Evolutionary conservation across 768 basidiomycete genomes (phyloP).

Genomic region (Xerocomus brunneocitrinus): DNA sequence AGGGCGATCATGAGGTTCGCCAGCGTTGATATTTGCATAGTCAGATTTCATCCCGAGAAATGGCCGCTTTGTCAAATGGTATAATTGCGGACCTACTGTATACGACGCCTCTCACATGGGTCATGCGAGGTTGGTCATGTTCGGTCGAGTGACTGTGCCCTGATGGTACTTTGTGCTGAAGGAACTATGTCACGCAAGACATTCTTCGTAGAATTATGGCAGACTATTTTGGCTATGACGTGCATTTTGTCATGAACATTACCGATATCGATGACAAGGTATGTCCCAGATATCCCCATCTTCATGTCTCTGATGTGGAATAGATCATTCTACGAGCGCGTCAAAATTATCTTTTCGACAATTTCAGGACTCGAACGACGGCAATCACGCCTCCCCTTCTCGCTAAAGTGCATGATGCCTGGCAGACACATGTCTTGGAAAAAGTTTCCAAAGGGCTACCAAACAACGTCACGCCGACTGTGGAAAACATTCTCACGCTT

Average conservation of each 20-base stretch:
- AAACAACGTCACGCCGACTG: constrained; percentile 40
- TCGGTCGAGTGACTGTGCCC: not conserved
- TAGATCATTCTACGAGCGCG: constrained; percentile 94
- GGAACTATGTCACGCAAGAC: constrained; percentile 66
- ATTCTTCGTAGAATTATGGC: constrained; percentile 63
- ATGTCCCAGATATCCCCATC: constrained; percentile 10
- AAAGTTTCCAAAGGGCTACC: constrained; percentile 65
- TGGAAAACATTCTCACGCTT: constrained; percentile 44
- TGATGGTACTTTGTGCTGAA: constrained; percentile 29
- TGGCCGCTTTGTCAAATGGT: constrained; percentile 88
- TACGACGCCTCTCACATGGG: constrained; percentile 99
- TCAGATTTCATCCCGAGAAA: constrained; percentile 69
- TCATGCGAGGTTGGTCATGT: constrained; percentile 72
- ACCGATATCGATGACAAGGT: constrained; percentile 99
- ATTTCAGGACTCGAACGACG: constrained; percentile 51
- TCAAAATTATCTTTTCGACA: constrained; percentile 67
- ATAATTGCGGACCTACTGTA: constrained; percentile 98
- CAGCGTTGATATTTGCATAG: constrained; percentile 35
- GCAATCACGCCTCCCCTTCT: constrained; percentile 57
- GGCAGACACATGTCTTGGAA: constrained; percentile 57
- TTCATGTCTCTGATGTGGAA: constrained; percentile 2
- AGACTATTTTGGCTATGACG: constrained; percentile 96
- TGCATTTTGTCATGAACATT: constrained; percentile 99
- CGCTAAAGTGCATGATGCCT: constrained; percentile 53
- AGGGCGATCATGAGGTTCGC: constrained; percentile 20